Conservation (phyloP, 225 moss, liverwort and hornwort genomes). For the Bryum argenteum region DNA sequence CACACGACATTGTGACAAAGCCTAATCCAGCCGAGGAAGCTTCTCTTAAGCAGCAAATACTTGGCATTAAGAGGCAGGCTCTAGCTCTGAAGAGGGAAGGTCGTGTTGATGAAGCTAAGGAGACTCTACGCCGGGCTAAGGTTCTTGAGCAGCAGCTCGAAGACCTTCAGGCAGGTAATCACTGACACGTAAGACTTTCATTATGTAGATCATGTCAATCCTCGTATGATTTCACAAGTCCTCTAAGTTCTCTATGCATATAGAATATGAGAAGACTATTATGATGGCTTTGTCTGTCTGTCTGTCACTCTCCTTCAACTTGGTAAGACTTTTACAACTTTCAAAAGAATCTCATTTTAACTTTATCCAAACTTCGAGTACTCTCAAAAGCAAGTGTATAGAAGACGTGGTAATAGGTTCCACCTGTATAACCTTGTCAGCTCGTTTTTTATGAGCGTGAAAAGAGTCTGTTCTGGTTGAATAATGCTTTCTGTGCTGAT, state of each 20-base stretch:
- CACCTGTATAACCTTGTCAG: no score
- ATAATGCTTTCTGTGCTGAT: conserved; percentile 18
- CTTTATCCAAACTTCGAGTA: no score
- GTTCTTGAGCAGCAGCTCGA: conserved; percentile 77
- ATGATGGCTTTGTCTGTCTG: no score
- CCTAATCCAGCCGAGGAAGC: conserved; percentile 63
- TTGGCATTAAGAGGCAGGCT: conserved; percentile 84
- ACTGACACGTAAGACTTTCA: conserved; percentile 17
- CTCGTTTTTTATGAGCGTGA: conserved; percentile 6
- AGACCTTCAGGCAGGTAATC: conserved; percentile 76
- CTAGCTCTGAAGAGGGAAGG: conserved; percentile 75
- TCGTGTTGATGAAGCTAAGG: conserved; percentile 70
- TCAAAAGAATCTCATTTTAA: no score
- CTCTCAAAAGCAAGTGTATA: no score
- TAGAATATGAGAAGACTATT: no score
- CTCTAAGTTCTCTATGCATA: not conserved
- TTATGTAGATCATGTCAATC: conserved; percentile 6
- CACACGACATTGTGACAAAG: conserved; percentile 43
- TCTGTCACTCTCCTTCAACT: no score
- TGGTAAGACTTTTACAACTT: no score
- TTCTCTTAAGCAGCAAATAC: conserved; percentile 76
- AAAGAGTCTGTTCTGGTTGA: not conserved
- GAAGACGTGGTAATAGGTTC: no score
- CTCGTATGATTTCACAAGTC: conserved; percentile 2
- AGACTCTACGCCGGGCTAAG: conserved; percentile 71